phyloP scores from a whole-genome alignment of 139 green algal species.

The Chlamydomonas sp. region DNA sequence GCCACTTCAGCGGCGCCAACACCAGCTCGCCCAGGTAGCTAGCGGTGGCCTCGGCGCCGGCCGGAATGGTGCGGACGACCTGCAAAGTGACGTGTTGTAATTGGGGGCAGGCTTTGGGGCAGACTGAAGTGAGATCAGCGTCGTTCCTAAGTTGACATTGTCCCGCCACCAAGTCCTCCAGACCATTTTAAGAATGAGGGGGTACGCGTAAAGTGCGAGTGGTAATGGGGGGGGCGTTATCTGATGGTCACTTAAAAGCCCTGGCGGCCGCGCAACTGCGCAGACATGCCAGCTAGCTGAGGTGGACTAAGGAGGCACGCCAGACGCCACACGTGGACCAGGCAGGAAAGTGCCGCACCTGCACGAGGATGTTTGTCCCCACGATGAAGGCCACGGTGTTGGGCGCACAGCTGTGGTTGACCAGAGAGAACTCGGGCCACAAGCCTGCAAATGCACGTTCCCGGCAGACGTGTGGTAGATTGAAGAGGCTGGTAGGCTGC shows the following conservation, averaged over 20 bases:
- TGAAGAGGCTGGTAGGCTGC: not conserved
- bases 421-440: constrained; percentile 50
- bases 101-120: not conserved
- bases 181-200: not conserved
- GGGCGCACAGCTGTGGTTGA: constrained; percentile 52
- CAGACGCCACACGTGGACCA: too few relatives aligned
- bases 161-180: too few relatives aligned
- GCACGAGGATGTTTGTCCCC: constrained; percentile 36
- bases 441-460: constrained; percentile 20
- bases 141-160: too few relatives aligned
- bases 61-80: constrained; percentile 10
- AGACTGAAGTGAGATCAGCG: not conserved
- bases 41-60: constrained; percentile 43
- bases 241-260: too few relatives aligned
- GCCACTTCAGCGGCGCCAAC: constrained; percentile 22
- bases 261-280: too few relatives aligned
- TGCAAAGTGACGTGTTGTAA: not conserved
- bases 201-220: too few relatives aligned
- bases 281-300: too few relatives aligned
- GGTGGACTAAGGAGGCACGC: too few relatives aligned
- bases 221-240: too few relatives aligned
- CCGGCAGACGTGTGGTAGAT: not conserved
- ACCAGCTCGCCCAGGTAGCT: constrained; percentile 34
- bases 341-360: not conserved
- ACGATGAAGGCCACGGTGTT: constrained; percentile 39